Evolutionary conservation across 805 yeast species (phyloP), one percentile per base, ranked within the genome.

Genomic region (Hanseniaspora valbyensis): DNA sequence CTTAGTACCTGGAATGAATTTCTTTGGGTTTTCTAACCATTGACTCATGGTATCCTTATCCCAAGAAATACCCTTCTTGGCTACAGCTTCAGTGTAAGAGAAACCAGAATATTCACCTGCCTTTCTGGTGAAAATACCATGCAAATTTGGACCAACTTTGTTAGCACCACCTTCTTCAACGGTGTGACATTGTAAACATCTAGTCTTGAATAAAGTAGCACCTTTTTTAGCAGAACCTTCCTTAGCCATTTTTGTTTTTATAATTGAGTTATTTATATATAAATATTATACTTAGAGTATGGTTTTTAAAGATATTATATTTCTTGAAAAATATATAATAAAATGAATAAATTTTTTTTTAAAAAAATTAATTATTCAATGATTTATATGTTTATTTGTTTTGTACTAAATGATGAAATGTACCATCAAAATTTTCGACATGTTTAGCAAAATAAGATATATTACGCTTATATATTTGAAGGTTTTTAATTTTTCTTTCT

Each of bases 1-100:
- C 84, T 92, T 92, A 77, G 97, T 92, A 72, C 98, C 98, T 69
- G 98, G 98, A 62, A 92, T 88, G 78, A 88, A 92, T 77, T 92
- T 92, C 94, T 92, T 92, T 76, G 98, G 98, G 85, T 92, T 92
- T 74, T 84, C 95, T 72, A 92, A 80, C 83, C 92, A 92, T 71
- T 85, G 95, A 62, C 83, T 77, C 83, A 92, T 78, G 70, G 87
- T 78, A 68, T 88, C 88, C 66, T 80, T 88, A 59, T 66, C 61
- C 98, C 98, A 92, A 54, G 62, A 61, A 56, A 92, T 95, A 67
- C 88, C 94, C 75, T 88, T 88, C 76, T 82, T 83, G 80, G 86
- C 85, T 86, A 90, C 90, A 69, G 98, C 97, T 61, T 92, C 98
- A 53, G 97, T 88, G 81, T 86, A 92, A 48, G 95, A 82, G 80